Percentiles rank a stretch among this genome's conserved stretches.
These are phyloP conservation scores for Tylopilus felleus DNA, from an alignment of 768 basidiomycete species.

Conservation along the genomic window DNA sequence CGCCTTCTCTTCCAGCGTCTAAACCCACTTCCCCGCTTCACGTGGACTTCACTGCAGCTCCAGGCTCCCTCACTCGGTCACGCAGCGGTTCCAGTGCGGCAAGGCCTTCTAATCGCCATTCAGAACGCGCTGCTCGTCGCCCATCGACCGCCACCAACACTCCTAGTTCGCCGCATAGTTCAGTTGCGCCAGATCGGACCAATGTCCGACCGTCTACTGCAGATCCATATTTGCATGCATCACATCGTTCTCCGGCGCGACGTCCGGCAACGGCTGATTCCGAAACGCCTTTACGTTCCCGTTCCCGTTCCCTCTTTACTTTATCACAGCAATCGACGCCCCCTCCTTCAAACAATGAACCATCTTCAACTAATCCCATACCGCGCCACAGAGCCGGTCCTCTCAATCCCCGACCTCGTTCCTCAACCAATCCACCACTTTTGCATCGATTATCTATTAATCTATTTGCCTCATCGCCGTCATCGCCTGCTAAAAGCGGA, in stretches of 20 bases:
- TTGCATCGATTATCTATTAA: conserved; percentile 68
- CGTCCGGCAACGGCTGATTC: conserved; percentile 47
- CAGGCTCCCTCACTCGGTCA: conserved; percentile 17
- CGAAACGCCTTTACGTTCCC: conserved; percentile 30
- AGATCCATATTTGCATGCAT: conserved; percentile 11
- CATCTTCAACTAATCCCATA: background rate
- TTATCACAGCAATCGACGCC: conserved; percentile 19
- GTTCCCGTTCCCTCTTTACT: conserved; percentile 30
- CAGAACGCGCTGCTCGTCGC: conserved; percentile 29
- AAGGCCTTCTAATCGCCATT: conserved; percentile 45
- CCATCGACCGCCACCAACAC: conserved; percentile 5
- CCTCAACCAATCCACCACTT: conserved; percentile 65
- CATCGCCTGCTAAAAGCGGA: conserved; percentile 27
- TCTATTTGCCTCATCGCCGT: conserved; percentile 49
- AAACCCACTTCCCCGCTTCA: conserved; percentile 44
- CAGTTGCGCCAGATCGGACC: conserved; percentile 2
- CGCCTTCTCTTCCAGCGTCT: conserved; percentile 37
- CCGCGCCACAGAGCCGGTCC: conserved; percentile 24
- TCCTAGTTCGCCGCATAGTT: conserved; percentile 13
- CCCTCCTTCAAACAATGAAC: conserved; percentile 10
- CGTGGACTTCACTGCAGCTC: conserved; percentile 28
- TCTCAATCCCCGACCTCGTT: conserved; percentile 42
- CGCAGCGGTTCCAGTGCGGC: conserved; percentile 21
- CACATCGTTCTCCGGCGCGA: conserved; percentile 18
- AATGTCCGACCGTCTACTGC: conserved; percentile 18